Base-by-base conservation (phyloP, 805 yeast species). In the Kregervanrija fluxuum region DNA sequence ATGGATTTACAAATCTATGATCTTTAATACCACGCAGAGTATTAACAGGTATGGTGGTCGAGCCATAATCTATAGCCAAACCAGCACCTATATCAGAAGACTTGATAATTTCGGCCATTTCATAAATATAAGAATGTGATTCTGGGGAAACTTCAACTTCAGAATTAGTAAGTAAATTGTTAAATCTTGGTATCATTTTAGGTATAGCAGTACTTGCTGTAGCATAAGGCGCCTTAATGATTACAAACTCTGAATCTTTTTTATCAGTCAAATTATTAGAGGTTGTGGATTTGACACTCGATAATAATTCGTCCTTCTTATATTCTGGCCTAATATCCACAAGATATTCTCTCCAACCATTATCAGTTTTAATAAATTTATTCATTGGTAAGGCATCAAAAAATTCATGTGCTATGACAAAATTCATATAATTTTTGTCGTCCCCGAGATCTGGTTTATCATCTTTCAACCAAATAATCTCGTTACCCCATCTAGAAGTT, bases 341-440 rank as follows among this genome's bases (percentile, higher is more conserved):
- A 35, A 83, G 52, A 17, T 76, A 68, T 57, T 87, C 95, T 51
- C 90, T 68, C 95, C 95, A 87, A 0, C 91, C 91, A 12, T 77
- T 62, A 13, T 69, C 67, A 0, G 82, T 79, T 49, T 72, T 74
- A 43, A 73, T 71, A 56, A 83, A 86, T 50, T 80, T 75, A 50
- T 82, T 79, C 17, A 87, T 79, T 0, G 95, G 95, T 45, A 87
- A 66, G 0, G 95, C 95, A 62, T 87, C 95, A 57, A 82, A 87
- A 55, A 87, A 87, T 60, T 87, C 95, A 58, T 87, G 95, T 0
- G 95, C 93, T 43, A 87, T 59, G 5, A 85, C 69, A 57, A 77
- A 86, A 47, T 84, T 82, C 37, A 85, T 57, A 34, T 57, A 54
- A 2, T 51, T 46, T 4, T 43, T 34, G 30, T 54, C 56, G 8